Percentiles rank a stretch among this genome's conserved stretches.
Evolutionary conservation across 2,329 filamentous ascomycete genomes (phyloP).

Genomic region (Penicillium nordicum): DNA sequence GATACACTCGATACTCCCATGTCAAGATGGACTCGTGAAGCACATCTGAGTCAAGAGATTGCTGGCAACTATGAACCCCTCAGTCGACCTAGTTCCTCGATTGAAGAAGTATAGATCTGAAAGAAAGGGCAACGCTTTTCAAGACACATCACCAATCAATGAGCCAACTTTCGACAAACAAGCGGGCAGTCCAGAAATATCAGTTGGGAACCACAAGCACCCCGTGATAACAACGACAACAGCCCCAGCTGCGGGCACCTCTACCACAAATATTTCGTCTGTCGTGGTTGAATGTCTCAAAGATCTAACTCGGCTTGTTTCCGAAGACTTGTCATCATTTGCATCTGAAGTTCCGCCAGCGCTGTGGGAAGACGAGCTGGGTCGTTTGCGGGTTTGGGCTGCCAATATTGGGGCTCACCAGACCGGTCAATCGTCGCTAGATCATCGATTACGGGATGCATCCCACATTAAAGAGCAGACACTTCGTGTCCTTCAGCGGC

Average conservation of each 20-base stretch:
- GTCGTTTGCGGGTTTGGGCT: slow-evolving; percentile 27
- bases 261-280: not conserved
- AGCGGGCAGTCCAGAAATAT: not conserved
- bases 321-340: not conserved
- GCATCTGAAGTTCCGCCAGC: not conserved
- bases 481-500: not conserved
- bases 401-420: slow-evolving; percentile 34
- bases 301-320: not conserved
- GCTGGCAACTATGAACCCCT: too few relatives aligned
- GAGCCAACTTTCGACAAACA: not conserved
- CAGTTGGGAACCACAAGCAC: not conserved
- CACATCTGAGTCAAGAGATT: too few relatives aligned
- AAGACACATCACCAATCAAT: not conserved
- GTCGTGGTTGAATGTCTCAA: not conserved
- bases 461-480: slow-evolving; percentile 18
- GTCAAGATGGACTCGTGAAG: not conserved
- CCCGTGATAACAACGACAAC: not conserved
- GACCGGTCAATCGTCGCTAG: slow-evolving; percentile 26
- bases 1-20: too few relatives aligned
- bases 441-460: slow-evolving; percentile 31
- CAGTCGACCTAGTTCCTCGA: not conserved
- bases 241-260: not conserved
- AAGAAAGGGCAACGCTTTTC: not conserved
- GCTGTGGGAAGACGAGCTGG: slow-evolving; percentile 21
- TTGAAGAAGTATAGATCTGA: not conserved